Base-by-base conservation (phyloP, 2,329 filamentous ascomycete species). In the Diaporthe velutina region DNA sequence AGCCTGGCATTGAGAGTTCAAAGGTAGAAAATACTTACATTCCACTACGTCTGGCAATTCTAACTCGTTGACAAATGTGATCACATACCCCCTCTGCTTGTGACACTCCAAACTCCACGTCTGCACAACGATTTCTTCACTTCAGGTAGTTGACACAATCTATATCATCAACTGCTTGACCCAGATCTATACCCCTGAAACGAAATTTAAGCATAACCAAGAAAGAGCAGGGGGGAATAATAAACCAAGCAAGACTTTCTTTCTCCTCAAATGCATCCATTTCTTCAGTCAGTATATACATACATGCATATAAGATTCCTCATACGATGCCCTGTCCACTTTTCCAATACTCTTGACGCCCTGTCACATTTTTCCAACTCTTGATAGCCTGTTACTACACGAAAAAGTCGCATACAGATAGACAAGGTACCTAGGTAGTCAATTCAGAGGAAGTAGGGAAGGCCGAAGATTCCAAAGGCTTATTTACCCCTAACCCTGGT, bases 401-500 rank as follows among this genome's bases (percentile, higher is more conserved):
- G n/a, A n/a, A n/a, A n/a, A n/a, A n/a, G n/a, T n/a, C n/a, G n/a
- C n/a, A n/a, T 22, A 25, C 3, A 38, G 35, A 22, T 7, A 40
- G 19, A 38, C 3, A 8, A 40, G 10, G 35, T 38, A n/a, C n/a
- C n/a, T n/a, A n/a, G n/a, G n/a, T n/a, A n/a, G n/a, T n/a, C n/a
- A n/a, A n/a, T n/a, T n/a, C n/a, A n/a, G n/a, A n/a, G n/a, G n/a
- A n/a, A n/a, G n/a, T n/a, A n/a, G n/a, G n/a, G n/a, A 38, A 10
- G 55, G 19, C 12, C 33, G 30, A 38, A 38, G 60, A 30, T 64
- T 19, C 25, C 28, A 25, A 33, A 25, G 28, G 42, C 42, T 48
- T 48, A 38, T 70, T 33, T 48, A 25, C 19, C 33, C 70, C 45
- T 10, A 48, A 71, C 64, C 64, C 64, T 67, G 45, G 13, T 19